These are phyloP conservation scores for Globisporangium apiculatum DNA, from an alignment of 352 stramenopile genomes.

Conservation along the genomic window DNA sequence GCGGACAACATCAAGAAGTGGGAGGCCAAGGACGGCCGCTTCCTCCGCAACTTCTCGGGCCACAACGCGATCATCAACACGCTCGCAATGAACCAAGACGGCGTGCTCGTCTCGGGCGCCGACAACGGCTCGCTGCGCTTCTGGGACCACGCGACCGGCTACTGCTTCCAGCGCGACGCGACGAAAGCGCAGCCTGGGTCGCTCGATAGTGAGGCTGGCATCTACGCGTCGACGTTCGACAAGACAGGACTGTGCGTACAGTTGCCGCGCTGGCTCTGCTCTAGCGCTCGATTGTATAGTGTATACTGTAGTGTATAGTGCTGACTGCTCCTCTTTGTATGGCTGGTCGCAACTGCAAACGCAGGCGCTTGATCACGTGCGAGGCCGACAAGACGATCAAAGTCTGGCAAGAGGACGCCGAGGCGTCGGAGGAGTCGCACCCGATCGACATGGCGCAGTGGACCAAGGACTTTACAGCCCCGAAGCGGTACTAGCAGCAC, in stretches of 20 bases:
- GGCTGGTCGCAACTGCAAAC: neutral
- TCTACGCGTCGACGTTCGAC: slow-evolving; percentile 97
- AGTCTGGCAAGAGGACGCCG: slow-evolving; percentile 96
- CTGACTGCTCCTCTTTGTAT: slow-evolving; percentile 4
- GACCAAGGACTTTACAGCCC: slow-evolving; percentile 91
- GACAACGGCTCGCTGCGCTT: slow-evolving; percentile 98
- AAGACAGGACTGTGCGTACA: slow-evolving; percentile 88
- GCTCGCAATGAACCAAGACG: slow-evolving; percentile 97
- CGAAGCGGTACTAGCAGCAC: slow-evolving; percentile 59
- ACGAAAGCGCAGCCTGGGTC: slow-evolving; percentile 94
- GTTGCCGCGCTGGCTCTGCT: too few relatives aligned
- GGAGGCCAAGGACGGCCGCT: slow-evolving; percentile 92
- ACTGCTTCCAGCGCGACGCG: slow-evolving; percentile 95
- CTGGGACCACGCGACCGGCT: slow-evolving; percentile 98
- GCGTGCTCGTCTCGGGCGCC: slow-evolving; percentile 93
- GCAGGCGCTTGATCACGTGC: slow-evolving; percentile 95
- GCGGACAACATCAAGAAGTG: slow-evolving; percentile 99
- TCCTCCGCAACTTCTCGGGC: slow-evolving; percentile 95
- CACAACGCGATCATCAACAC: slow-evolving; percentile 99
- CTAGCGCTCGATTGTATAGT: too few relatives aligned
- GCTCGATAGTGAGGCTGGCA: slow-evolving; percentile 96
- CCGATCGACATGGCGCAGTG: slow-evolving; percentile 97
- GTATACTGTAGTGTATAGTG: too few relatives aligned
- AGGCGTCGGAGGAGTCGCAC: slow-evolving; percentile 93
- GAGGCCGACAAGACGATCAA: slow-evolving; percentile 99